A percentile compares a stretch with the other conserved stretches of the same genome.
phyloP scores from a whole-genome alignment of 768 basidiomycete species.

The Russula ochroleuca region DNA sequence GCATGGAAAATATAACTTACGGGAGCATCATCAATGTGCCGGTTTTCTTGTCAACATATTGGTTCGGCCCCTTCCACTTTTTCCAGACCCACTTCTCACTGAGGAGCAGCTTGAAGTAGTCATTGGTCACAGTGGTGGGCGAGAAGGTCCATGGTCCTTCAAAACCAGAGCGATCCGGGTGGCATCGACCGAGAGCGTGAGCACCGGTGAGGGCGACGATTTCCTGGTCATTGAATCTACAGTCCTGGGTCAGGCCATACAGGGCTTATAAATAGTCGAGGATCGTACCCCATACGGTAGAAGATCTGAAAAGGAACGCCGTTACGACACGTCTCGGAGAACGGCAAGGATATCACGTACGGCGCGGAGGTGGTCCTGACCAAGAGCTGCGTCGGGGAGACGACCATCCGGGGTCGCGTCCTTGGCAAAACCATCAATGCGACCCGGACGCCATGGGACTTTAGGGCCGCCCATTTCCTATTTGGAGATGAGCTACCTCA shows the following conservation, averaged over 20 bases:
- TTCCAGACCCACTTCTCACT: slow-evolving; percentile 94
- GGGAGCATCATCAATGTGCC: slow-evolving; percentile 92
- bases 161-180: slow-evolving; percentile 74
- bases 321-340: neutral
- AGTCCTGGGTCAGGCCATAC: neutral
- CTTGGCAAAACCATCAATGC: slow-evolving; percentile 77
- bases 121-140: slow-evolving; percentile 82
- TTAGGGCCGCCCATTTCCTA: slow-evolving; percentile 90
- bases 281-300: slow-evolving; percentile 74
- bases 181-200: slow-evolving; percentile 95
- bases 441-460: slow-evolving; percentile 89
- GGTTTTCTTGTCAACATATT: slow-evolving; percentile 90
- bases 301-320: slow-evolving; percentile 52
- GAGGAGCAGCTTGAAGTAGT: slow-evolving; percentile 80
- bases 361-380: slow-evolving; percentile 77
- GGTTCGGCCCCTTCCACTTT: slow-evolving; percentile 93
- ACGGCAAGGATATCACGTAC: slow-evolving; percentile 38
- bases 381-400: slow-evolving; percentile 83
- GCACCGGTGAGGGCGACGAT: slow-evolving; percentile 94
- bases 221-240: slow-evolving; percentile 89
- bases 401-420: slow-evolving; percentile 83
- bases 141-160: slow-evolving; percentile 96
- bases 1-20: slow-evolving; percentile 42
- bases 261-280: neutral
- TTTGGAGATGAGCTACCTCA: neutral